Evolutionary conservation across 1,284 basidiomycete species (phyloP), one percentile per base, ranked within the genome.

Genomic region (Trametes versicolor): DNA sequence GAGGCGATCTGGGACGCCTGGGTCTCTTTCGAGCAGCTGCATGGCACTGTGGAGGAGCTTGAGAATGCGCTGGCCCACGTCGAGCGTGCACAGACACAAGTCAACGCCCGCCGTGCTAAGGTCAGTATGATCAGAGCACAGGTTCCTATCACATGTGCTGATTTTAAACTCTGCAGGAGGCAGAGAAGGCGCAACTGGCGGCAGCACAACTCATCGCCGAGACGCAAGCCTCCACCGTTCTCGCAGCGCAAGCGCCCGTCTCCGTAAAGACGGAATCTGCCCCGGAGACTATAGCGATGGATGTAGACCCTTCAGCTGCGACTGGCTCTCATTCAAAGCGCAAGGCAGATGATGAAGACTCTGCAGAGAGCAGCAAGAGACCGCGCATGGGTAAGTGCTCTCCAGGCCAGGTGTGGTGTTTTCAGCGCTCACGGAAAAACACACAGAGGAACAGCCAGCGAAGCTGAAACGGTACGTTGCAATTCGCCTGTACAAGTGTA

Each of bases 1-100:
- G 96, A 98, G 76, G 91, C 90, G 2, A 81, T 99, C 6, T 95
- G 95, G 87, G 93, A 96, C 64, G 91, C 93, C 0, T 98, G 94
- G 91, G 74, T 90, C 5, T 80, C 84, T 17, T 98, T 99, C 70
- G 97, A 99, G 75, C 89, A 95, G 67, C 79, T 93, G 4, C 84
- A 95, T 70, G 97, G 97, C 0, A 83, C 86, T 9, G 79, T 94
- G 8, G 81, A 87, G 47, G 87, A 90, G 6, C 77, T 98, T 19
- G 87, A 94, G 45, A 81, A 83, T 9, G 91, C 92, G 12, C 76
- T 91, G 51, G 87, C 87, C 60, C 86, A 86, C 61, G 83, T 97
- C 23, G 86, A 90, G 62, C 87, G 84, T 64, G 89, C 91, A 25
- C 85, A 87, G 68, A 81, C 81, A 51, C 86, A 89, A 62, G 82